Base-by-base conservation (phyloP, 208 protist species). In the Leishmania amazonensis region DNA sequence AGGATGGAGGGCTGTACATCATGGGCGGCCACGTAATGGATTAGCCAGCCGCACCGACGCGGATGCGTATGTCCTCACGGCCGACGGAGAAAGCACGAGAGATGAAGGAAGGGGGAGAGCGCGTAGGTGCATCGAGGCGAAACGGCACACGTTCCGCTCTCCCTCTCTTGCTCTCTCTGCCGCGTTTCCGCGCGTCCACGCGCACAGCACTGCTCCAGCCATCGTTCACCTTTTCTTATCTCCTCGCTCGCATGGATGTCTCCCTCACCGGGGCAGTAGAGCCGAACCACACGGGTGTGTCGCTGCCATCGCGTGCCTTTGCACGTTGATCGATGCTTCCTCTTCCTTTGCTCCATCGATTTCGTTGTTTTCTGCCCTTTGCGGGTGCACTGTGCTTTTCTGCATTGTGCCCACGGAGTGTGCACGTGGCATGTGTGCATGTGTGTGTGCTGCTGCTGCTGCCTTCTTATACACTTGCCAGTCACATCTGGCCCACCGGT, bases 1-100 rank as follows among this genome's bases (percentile, higher is more conserved):
- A 94, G 67, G 87, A 87, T 57, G 90, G 90, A 80, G 81, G 86
- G 2, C 47, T 94, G 28, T 91, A 88, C 77, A 75, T 94, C 47
- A 72, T 87, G 17, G 90, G 90, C 38, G 88, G 87, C 70, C 62
- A 65, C 57, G 57, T 86, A 8, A 51, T 31, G 60, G 60, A 57
- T 15, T 80, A 80, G 76, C n/a, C 28, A 80, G 76, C n/a, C 28
- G 15, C 73, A 47, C 17, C 73, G n/a, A 1, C 35, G 21, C 38
- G 19, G 51, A 42, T 51, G 47, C 0, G 68, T 51, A 2, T 58
- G 47, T 45, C 31, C 19, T 15, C 21, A 31, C 21, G 45, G 45
- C 24, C 9, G 13, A 31, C 42, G 13, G 21, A 31, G 45, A 51
- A 19, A 8, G 42, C 1, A 3, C 5, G 40, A 24, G 70, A 19